phyloP scores from a whole-genome alignment of 164 flowering plant species.

The Berberis thunbergii region DNA sequence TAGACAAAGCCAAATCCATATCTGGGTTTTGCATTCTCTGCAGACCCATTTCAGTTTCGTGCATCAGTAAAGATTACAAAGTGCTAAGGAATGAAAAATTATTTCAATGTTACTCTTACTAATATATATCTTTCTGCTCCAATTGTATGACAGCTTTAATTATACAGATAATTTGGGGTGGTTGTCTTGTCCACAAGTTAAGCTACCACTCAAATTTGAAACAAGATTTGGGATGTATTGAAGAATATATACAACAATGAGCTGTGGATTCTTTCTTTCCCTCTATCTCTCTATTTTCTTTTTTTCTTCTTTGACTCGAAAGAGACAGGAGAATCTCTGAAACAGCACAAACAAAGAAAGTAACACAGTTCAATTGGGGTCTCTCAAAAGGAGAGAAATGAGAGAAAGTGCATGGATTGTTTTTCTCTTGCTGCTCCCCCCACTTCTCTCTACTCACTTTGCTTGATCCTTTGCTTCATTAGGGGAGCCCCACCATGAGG shows the following conservation, averaged over 20 bases:
- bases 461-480: conserved; percentile 51
- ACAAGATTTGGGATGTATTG: conserved; percentile 53
- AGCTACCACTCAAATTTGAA: conserved; percentile 49
- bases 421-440: conserved; percentile 29
- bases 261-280: conserved; percentile 38
- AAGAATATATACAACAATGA: conserved; percentile 73
- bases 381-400: conserved; percentile 64
- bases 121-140: conserved; percentile 9
- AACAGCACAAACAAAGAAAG: conserved; percentile 58
- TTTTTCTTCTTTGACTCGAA: conserved; percentile 41
- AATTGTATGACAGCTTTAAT: conserved; percentile 19
- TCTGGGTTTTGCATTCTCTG: conserved; percentile 37
- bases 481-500: conserved; percentile 56
- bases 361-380: conserved; percentile 42
- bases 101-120: not conserved
- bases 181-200: not conserved
- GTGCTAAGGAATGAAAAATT: conserved; percentile 7
- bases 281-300: conserved; percentile 13
- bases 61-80: not conserved
- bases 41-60: conserved; percentile 24
- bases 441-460: conserved; percentile 14
- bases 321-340: conserved; percentile 46
- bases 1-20: conserved; percentile 58
- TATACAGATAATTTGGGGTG: conserved; percentile 31
- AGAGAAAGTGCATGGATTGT: conserved; percentile 40